Base-by-base conservation (phyloP, 2,329 filamentous ascomycete genomes). In the Madurella fahalii region DNA sequence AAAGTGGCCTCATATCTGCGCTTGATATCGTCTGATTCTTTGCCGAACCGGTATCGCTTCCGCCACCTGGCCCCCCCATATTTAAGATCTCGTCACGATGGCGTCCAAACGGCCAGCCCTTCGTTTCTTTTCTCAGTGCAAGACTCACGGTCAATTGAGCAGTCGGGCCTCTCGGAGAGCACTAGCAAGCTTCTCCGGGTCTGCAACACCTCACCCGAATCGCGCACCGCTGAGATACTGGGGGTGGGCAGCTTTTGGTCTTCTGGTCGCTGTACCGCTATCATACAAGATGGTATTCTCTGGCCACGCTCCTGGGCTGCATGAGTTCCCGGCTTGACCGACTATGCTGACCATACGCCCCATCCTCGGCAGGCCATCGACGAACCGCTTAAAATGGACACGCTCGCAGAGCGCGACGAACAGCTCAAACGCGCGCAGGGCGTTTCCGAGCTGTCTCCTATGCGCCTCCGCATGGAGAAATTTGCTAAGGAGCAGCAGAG, bases 401-500 rank as follows among this genome's bases (percentile, higher is more conserved):
- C 74, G 40, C 89, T 96, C 62, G 91, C 90, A 64, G 89, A 96
- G 68, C 84, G 89, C 65, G 94, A 97, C 71, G 84, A 83, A 60
- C 79, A 90, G 58, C 81, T 83, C 63, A 96, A 94, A 73, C 85
- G 87, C 58, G 88, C 94, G 70, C 81, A 83, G 53, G 83, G 84
- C 60, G 80, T 97, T 47, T 86, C 79, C 46, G 80, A 85, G 54
- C 78, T 85, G 64, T 96, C 93, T 13, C 92, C 94, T 2, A 97
- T 99, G 93, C 91, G 94, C 52, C 80, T 99, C 54, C 90, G 93
- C 60, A 97, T 99, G 94, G 94, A 99, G 74, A 84, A 89, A 65
- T 89, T 97, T 69, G 95, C 97, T 72, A 94, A 94, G 71, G 83
- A 91, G 64, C 90, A 97, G 66, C 94, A 99, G 68, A 82, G 89